Base-by-base conservation (phyloP, 169 alveolate genomes). In the Plasmodium vinckei region DNA sequence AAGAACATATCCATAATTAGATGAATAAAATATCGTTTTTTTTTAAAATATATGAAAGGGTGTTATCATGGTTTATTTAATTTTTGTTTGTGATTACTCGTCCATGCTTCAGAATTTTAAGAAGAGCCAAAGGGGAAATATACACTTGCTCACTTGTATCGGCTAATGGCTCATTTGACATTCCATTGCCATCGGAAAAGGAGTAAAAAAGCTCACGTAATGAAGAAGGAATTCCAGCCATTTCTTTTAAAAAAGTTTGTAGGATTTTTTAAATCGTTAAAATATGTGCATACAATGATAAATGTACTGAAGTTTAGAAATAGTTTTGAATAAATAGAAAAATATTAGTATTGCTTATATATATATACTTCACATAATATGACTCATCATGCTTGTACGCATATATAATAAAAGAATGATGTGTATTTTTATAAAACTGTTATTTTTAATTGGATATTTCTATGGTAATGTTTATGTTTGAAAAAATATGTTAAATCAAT, bases 101-200 rank as follows among this genome's bases (percentile, higher is more conserved):
- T 47, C 99, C 99, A 94, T 99, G 99, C 92, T 98, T 98, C 42
- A 99, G 95, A 99, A 99, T 99, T 90, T 99, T 99, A 64, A 98
- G 93, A 63, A 98, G 94, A 9, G 99, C 99, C 61, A 98, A 95
- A 5, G 99, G 97, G 6, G 99, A 98, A 23, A 98, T 97, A 93
- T 97, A 97, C 51, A 98, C 99, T 95, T 98, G 99, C 87, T 97
- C 99, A 44, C 99, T 92, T 23, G 99, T 97, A 91, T 97, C 99
- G 47, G 94, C 96, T 72, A 92, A 53, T 9, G 96, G 92, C 12
- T 94, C 96, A 68, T 72, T 65, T 65, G 51, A 77, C 91, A 94
- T 70, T 87, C 92, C 92, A 88, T 88, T 69, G 70, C 87, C 93
- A 63, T 93, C 96, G 49, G 94, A 93, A 73, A 93, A 93, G 86